A percentile compares a stretch with the other conserved stretches of the same genome.
phyloP scores from a whole-genome alignment of 2,329 filamentous ascomycete species.

The Neoascochyta sp. region DNA sequence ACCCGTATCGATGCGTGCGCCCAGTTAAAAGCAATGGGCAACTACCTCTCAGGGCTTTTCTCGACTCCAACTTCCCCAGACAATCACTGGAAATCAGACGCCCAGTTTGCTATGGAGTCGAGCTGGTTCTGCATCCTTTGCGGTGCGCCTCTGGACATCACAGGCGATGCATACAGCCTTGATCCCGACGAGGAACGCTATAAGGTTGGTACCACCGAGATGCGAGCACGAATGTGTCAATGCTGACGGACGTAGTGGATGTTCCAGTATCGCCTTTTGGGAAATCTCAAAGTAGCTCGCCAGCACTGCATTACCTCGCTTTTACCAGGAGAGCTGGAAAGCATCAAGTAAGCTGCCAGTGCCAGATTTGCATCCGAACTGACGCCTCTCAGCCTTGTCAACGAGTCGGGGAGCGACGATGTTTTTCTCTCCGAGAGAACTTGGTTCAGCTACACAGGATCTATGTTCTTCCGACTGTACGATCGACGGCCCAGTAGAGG shows the following conservation, averaged over 20 bases:
- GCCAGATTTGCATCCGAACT: no score
- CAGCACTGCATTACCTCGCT: no score
- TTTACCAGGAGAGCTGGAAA: no score
- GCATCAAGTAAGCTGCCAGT: no score
- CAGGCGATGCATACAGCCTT: slow-evolving; percentile 19
- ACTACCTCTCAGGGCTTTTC: no score
- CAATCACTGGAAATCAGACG: slow-evolving; percentile 14
- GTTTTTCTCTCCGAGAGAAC: slow-evolving; percentile 20
- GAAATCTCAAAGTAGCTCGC: slow-evolving; percentile 5
- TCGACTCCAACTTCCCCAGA: no score
- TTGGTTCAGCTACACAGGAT: slow-evolving; percentile 10
- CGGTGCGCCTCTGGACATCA: slow-evolving; percentile 24
- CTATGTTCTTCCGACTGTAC: slow-evolving; percentile 2
- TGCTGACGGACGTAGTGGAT: slow-evolving; percentile 20
- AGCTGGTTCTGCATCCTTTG: slow-evolving; percentile 26
- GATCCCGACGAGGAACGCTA: slow-evolving; percentile 15
- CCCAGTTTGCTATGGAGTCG: slow-evolving; percentile 18
- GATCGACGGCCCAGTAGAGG: no score
- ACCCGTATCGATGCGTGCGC: no score
- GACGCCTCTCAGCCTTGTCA: no score
- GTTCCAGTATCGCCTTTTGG: slow-evolving; percentile 19
- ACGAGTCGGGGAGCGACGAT: slow-evolving; percentile 5
- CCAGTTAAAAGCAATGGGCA: no score
- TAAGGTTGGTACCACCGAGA: slow-evolving; percentile 8
- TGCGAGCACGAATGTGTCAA: no score